A percentile compares a stretch with the other conserved stretches of the same genome.
Conservation (phyloP, 768 basidiomycete genomes). For the Dendrothele bispora region DNA sequence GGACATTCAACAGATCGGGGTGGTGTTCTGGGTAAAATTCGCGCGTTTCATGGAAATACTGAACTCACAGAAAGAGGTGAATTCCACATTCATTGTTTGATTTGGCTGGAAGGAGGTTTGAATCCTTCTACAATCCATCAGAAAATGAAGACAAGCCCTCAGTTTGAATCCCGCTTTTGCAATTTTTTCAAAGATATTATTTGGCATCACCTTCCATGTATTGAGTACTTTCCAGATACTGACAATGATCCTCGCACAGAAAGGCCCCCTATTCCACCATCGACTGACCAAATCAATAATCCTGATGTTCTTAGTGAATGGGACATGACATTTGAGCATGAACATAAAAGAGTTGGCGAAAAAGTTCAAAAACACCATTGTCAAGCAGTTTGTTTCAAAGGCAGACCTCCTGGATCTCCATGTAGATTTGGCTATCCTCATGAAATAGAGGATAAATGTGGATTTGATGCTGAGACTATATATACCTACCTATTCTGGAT, state of each 20-base stretch:
- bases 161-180: constrained; percentile 24
- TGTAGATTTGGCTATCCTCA: constrained; percentile 36
- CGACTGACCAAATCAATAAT: too few relatives aligned
- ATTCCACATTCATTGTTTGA: constrained; percentile 22
- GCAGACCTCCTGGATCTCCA: background rate
- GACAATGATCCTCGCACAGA: constrained; percentile 23
- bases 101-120: constrained; percentile 21
- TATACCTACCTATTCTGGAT: constrained; percentile 24
- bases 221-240: constrained; percentile 16
- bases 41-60: background rate
- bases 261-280: constrained; percentile 19
- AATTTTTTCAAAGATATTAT: constrained; percentile 31
- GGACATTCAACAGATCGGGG: background rate
- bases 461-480: constrained; percentile 29
- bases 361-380: background rate
- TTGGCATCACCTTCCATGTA: constrained; percentile 25
- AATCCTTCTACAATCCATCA: constrained; percentile 32
- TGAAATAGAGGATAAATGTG: constrained; percentile 23
- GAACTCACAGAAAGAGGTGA: constrained; percentile 20
- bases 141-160: constrained; percentile 9
- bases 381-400: background rate
- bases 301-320: constrained; percentile 6
- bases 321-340: constrained; percentile 27
- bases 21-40: constrained; percentile 4
- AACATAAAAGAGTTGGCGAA: constrained; percentile 14